Evolutionary conservation across 208 protist genomes (phyloP).

Genomic region (Trypanosoma cruzi): DNA sequence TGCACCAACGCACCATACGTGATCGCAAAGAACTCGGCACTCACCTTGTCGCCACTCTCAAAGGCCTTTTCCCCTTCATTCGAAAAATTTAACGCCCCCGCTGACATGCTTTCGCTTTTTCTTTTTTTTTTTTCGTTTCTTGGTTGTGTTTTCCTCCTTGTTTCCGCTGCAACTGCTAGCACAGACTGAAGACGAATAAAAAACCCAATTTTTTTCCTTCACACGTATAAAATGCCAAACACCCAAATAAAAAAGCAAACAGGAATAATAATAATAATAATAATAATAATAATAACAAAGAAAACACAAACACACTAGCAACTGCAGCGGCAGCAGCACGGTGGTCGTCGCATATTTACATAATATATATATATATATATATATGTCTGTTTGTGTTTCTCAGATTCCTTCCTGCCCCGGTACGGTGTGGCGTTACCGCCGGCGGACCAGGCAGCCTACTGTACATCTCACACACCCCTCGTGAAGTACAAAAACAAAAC

Average conservation of each 20-base stretch:
- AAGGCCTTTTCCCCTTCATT: slow-evolving; percentile 79
- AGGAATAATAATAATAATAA: background rate
- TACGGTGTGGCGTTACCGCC: too few species aligned
- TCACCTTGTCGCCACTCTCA: slow-evolving; percentile 75
- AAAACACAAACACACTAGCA: background rate
- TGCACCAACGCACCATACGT: slow-evolving; percentile 97
- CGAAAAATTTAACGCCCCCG: slow-evolving; percentile 16
- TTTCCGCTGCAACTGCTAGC: too few species aligned
- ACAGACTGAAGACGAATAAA: too few species aligned
- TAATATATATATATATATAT: slow-evolving; percentile 1
- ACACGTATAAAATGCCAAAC: too few species aligned
- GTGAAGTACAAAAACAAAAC: background rate
- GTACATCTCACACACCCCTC: slow-evolving; percentile 26
- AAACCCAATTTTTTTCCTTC: too few species aligned
- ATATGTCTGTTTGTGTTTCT: slow-evolving; percentile 22
- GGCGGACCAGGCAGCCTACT: background rate
- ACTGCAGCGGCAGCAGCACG: background rate
- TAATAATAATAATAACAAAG: background rate
- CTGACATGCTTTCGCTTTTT: background rate
- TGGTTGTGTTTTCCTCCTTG: background rate
- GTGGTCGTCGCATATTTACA: background rate
- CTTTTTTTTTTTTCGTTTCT: background rate
- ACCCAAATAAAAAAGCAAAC: background rate
- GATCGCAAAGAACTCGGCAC: slow-evolving; percentile 97
- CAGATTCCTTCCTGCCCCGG: background rate